A percentile compares a stretch with the other conserved stretches of the same genome.
phyloP scores from a whole-genome alignment of 2,329 filamentous ascomycete species.

The Ophiostoma montium region DNA sequence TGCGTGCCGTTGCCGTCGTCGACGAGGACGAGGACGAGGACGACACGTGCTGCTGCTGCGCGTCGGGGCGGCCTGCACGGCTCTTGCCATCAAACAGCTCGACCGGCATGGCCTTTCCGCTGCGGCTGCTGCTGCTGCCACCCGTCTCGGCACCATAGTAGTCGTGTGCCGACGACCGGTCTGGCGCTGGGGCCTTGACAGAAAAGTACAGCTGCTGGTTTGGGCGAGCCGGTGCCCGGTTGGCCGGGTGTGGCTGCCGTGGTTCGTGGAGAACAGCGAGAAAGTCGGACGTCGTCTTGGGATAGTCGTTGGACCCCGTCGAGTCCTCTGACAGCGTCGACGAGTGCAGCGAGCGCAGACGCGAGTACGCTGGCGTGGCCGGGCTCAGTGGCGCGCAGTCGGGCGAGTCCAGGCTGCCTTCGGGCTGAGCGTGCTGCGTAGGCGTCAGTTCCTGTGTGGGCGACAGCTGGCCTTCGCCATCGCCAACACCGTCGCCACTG shows the following conservation, averaged over 20 bases:
- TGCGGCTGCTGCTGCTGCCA: too few relatives aligned
- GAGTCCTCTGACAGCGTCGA: constrained; percentile 5
- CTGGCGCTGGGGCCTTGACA: constrained; percentile 5
- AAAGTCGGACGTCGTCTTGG: constrained; percentile 6
- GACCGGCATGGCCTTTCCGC: not conserved
- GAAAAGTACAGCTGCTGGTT: constrained; percentile 8
- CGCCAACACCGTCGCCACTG: too few relatives aligned
- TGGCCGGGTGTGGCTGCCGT: not conserved
- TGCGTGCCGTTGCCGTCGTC: not conserved
- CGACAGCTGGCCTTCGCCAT: not conserved
- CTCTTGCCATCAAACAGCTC: not conserved
- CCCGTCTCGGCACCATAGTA: not conserved
- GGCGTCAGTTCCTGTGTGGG: not conserved
- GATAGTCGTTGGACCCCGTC: constrained; percentile 5
- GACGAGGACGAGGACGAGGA: too few relatives aligned
- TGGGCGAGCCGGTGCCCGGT: not conserved
- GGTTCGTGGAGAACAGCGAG: constrained; percentile 10
- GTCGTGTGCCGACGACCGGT: constrained; percentile 1
- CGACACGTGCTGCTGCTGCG: too few relatives aligned
- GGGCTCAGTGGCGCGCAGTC: not conserved
- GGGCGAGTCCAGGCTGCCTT: not conserved
- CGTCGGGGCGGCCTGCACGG: not conserved
- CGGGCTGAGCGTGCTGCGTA: not conserved
- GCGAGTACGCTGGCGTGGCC: not conserved
- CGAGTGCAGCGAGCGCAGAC: not conserved